A percentile compares a stretch with the other conserved stretches of the same genome.
phyloP scores from a whole-genome alignment of 169 alveolate genomes.

The Cryptosporidium tyzzeri region DNA sequence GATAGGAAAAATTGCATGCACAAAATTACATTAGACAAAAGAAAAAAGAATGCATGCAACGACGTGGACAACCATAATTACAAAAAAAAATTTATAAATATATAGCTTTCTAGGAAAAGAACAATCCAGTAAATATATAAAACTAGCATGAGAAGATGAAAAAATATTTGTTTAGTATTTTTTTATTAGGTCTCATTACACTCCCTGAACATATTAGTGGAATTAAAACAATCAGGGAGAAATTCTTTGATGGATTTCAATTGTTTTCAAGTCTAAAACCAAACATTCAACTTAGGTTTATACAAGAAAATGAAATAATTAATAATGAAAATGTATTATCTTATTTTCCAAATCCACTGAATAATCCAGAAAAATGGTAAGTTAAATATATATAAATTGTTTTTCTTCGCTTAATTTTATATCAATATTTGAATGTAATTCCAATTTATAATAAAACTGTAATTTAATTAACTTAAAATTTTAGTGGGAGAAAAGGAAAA shows the following conservation, averaged over 20 bases:
- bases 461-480: not conserved
- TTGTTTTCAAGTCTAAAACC: conserved; percentile 6
- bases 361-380: conserved; percentile 69
- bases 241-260: conserved; percentile 16
- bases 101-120: not conserved
- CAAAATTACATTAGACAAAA: not conserved
- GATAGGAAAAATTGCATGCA: not conserved
- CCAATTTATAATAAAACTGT: not conserved
- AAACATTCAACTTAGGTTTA: not conserved
- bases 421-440: not conserved
- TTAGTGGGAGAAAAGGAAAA: conserved; percentile 66
- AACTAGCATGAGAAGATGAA: conserved; percentile 28
- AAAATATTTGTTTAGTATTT: conserved; percentile 4
- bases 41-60: conserved; percentile 20
- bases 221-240: not conserved
- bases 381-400: not conserved
- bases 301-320: conserved; percentile 29
- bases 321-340: conserved; percentile 49
- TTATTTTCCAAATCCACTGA: conserved; percentile 49
- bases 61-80: conserved; percentile 4
- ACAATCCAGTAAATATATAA: not conserved
- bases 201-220: not conserved
- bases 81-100: not conserved
- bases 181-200: not conserved
- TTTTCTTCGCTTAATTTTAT: not conserved